phyloP scores from a whole-genome alignment of 371 early-diverging fungal genomes.

The Dichotomocladium elegans region DNA sequence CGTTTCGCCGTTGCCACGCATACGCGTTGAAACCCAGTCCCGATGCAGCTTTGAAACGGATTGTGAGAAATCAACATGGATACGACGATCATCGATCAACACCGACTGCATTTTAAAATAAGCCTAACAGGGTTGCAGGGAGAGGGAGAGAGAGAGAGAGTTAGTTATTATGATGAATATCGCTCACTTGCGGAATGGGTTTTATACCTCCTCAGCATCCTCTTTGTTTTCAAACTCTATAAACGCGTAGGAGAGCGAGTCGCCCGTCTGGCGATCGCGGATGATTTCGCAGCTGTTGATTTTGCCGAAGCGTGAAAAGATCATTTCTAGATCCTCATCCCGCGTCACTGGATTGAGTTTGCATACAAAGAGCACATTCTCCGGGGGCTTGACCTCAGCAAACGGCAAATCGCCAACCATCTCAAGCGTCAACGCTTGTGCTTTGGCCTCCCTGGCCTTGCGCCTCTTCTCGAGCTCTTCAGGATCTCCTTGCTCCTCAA shows the following conservation, averaged over 20 bases:
- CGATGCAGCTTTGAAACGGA: constrained; percentile 85
- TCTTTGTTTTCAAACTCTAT: constrained; percentile 91
- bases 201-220: constrained; percentile 77
- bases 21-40: constrained; percentile 61
- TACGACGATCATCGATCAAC: constrained; percentile 93
- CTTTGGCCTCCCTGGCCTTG: constrained; percentile 77
- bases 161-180: too few species aligned
- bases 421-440: constrained; percentile 91
- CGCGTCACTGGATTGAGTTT: constrained; percentile 91
- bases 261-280: constrained; percentile 80
- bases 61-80: constrained; percentile 98
- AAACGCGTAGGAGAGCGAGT: constrained; percentile 92
- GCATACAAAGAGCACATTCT: constrained; percentile 95
- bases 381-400: constrained; percentile 96
- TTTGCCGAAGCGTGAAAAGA: constrained; percentile 91
- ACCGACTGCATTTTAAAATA: constrained; percentile 92
- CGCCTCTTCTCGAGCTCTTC: constrained; percentile 68
- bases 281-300: constrained; percentile 91
- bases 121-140: constrained; percentile 44
- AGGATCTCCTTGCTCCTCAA: constrained; percentile 65
- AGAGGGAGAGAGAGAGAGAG: too few species aligned
- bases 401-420: constrained; percentile 97
- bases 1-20: constrained; percentile 34
- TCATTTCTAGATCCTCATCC: constrained; percentile 89
- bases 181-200: too few species aligned